These are phyloP conservation scores for Blastobotrys capitulatus DNA, from an alignment of 1,139 yeast genomes.

Conservation along the genomic window DNA sequence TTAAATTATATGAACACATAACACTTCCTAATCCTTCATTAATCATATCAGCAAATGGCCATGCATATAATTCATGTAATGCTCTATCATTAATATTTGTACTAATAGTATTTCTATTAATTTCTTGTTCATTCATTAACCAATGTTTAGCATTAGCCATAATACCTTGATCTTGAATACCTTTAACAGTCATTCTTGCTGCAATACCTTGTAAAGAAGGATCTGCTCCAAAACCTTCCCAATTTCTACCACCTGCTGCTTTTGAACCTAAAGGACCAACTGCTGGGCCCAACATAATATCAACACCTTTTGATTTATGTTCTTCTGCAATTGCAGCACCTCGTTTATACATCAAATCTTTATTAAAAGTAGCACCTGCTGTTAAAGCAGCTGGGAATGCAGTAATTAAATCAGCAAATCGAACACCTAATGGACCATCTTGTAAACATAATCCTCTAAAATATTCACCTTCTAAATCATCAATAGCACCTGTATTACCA, in stretches of 20 bases:
- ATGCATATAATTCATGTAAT: slow-evolving; percentile 56
- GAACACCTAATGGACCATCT: slow-evolving; percentile 62
- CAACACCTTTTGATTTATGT: slow-evolving; percentile 51
- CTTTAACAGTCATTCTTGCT: slow-evolving; percentile 50
- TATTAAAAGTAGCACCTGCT: slow-evolving; percentile 55
- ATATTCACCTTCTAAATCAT: slow-evolving; percentile 48
- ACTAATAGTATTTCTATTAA: slow-evolving; percentile 18
- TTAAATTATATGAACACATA: slow-evolving; percentile 58
- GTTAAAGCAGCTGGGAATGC: slow-evolving; percentile 57
- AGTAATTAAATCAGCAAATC: slow-evolving; percentile 53
- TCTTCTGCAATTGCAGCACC: slow-evolving; percentile 58
- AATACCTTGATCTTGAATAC: slow-evolving; percentile 55
- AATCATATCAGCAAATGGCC: slow-evolving; percentile 64
- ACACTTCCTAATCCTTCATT: slow-evolving; percentile 59
- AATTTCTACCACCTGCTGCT: slow-evolving; percentile 61
- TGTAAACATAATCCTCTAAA: slow-evolving; percentile 55
- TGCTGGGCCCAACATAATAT: slow-evolving; percentile 58
- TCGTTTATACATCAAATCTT: slow-evolving; percentile 45
- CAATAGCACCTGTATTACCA: slow-evolving; percentile 56
- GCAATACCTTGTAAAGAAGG: slow-evolving; percentile 57
- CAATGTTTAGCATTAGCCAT: slow-evolving; percentile 52
- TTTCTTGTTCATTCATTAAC: slow-evolving; percentile 59
- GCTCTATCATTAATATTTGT: slow-evolving; percentile 54
- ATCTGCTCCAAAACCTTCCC: slow-evolving; percentile 65
- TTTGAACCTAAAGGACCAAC: slow-evolving; percentile 60